phyloP scores from a whole-genome alignment of 2,329 filamentous ascomycete genomes.

The Whalleya microplaca region DNA sequence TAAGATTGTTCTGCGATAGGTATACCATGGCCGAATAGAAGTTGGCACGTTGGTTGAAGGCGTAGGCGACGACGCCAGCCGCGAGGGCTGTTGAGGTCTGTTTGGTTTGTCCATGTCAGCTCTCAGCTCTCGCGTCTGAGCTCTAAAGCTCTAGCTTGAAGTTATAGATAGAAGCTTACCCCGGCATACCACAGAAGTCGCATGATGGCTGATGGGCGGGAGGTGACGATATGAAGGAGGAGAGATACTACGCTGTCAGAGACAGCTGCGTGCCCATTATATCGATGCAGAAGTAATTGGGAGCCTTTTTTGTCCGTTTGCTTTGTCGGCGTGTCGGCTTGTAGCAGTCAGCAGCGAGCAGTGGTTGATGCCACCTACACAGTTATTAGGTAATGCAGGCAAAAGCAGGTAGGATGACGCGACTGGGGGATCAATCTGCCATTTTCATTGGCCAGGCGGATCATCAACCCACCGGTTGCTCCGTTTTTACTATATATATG shows the following conservation, averaged over 20 bases:
- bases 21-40: slow-evolving; percentile 99
- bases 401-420: slow-evolving; percentile 18
- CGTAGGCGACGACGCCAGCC: slow-evolving; percentile 81
- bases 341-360: background rate
- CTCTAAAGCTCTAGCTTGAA: slow-evolving; percentile 5
- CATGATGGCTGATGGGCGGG: slow-evolving; percentile 47
- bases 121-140: slow-evolving; percentile 1
- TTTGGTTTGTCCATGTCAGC: slow-evolving; percentile 21
- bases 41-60: slow-evolving; percentile 93
- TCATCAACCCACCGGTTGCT: slow-evolving; percentile 17
- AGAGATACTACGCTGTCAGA: slow-evolving; percentile 22
- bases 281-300: slow-evolving; percentile 19
- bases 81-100: slow-evolving; percentile 84
- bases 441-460: slow-evolving; percentile 21
- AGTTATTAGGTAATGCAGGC: slow-evolving; percentile 7
- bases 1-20: slow-evolving; percentile 93
- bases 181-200: slow-evolving; percentile 64
- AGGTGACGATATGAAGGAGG: slow-evolving; percentile 11
- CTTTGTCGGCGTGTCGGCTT: slow-evolving; percentile 4
- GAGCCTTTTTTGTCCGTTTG: slow-evolving; percentile 16
- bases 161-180: slow-evolving; percentile 46
- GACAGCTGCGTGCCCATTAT: slow-evolving; percentile 43
- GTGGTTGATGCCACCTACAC: slow-evolving; percentile 30
- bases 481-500: background rate
- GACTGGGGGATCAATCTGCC: slow-evolving; percentile 10